A percentile compares a stretch with the other conserved stretches of the same genome.
phyloP scores from a whole-genome alignment of 1,139 yeast genomes.

The Lipomyces yarrowii region DNA sequence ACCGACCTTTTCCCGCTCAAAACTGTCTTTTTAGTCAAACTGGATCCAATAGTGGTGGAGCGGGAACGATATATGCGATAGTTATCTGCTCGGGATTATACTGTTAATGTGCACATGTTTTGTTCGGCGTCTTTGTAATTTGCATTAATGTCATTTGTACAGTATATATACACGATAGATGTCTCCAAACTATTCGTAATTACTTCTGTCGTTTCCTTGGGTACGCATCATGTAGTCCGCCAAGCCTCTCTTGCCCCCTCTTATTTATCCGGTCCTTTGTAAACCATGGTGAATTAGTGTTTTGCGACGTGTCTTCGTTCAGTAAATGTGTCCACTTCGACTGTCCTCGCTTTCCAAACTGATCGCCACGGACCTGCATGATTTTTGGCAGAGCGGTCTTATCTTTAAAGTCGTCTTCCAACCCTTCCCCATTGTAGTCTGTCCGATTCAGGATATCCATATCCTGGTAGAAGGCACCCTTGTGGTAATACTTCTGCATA shows the following conservation, averaged over 20 bases:
- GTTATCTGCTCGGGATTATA: neutral
- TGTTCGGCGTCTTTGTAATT: conserved; percentile 4
- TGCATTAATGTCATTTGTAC: neutral
- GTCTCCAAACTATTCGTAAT: neutral
- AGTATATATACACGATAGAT: neutral
- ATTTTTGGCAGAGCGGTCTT: conserved; percentile 40
- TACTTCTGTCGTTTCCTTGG: conserved; percentile 13
- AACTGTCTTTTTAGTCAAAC: conserved; percentile 83
- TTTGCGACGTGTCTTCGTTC: conserved; percentile 31
- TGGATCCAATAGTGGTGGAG: conserved; percentile 43
- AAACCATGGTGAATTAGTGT: conserved; percentile 27
- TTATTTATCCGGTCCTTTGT: conserved; percentile 8
- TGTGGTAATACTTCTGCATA: conserved; percentile 42
- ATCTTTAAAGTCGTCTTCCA: conserved; percentile 41
- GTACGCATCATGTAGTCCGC: conserved; percentile 21
- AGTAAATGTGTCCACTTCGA: conserved; percentile 33
- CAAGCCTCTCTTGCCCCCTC: conserved; percentile 18
- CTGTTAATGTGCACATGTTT: neutral
- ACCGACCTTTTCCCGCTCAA: conserved; percentile 63
- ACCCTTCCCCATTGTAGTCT: conserved; percentile 37
- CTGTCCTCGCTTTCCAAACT: conserved; percentile 33
- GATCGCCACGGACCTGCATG: conserved; percentile 36
- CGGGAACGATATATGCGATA: conserved; percentile 33
- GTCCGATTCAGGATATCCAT: conserved; percentile 39
- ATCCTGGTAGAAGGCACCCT: conserved; percentile 46